Evolutionary conservation across 345 rosid species (phyloP).

Genomic region (Eucalyptus decipiens): DNA sequence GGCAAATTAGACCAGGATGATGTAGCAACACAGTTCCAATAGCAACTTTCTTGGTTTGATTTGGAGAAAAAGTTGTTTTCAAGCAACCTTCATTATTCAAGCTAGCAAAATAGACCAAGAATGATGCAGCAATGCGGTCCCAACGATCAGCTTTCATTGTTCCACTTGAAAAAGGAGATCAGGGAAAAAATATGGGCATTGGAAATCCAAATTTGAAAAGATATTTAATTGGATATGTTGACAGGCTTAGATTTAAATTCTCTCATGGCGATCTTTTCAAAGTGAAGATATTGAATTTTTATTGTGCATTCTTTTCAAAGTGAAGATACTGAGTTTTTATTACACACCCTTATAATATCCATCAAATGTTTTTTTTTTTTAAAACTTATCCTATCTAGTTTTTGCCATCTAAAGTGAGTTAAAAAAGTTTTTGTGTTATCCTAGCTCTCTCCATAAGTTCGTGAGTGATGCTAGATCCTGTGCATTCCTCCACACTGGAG

Average conservation of each 20-base stretch:
- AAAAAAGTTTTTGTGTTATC: no score
- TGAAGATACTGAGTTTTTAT: not conserved
- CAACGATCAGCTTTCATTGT: no score
- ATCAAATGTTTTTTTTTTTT: not conserved
- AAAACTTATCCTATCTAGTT: not conserved
- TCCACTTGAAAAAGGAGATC: not conserved
- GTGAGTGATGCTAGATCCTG: no score
- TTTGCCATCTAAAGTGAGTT: no score
- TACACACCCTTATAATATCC: not conserved
- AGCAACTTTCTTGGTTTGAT: no score
- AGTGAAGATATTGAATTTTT: no score
- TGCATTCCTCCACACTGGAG: no score
- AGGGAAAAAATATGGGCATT: not conserved
- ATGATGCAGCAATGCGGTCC: not conserved
- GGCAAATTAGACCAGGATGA: no score
- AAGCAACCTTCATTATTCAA: not conserved
- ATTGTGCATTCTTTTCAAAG: no score
- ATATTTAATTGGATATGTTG: not conserved
- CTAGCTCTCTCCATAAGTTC: no score
- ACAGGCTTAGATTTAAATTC: rapidly evolving
- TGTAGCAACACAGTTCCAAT: no score
- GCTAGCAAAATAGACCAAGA: not conserved
- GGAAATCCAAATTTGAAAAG: not conserved
- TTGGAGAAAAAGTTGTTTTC: no score
- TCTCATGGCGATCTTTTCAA: not conserved